Evolutionary conservation across 306 rosid genomes (phyloP), one percentile per base, ranked within the genome.

Genomic region (Cucurbita pepo): DNA sequence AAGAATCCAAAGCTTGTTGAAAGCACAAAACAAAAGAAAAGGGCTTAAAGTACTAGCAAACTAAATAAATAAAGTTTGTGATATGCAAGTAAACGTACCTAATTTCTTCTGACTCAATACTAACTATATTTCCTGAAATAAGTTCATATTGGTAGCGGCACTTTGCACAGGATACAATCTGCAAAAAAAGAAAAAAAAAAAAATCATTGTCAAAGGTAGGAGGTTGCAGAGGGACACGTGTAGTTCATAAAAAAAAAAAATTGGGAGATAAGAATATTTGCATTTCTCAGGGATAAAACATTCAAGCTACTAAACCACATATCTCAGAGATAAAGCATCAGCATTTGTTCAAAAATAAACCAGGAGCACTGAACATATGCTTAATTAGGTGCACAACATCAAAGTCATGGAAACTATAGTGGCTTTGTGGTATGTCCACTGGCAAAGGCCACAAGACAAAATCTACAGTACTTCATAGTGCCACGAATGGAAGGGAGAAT

Each of bases 101-200:
- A 86, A 91, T 86, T 89, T 94, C 99, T 86, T 94, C 99, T 8
- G 99, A 94, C 72, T 82, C 88, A 67, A 91, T 89, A 64, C 86
- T 83, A 69, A 83, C 81, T 76, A 91, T 86, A 83, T 84, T 77
- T 47, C 99, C 99, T 3, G 99, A 89, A 83, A 94, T 81, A 80
- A 94, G 90, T 81, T 94, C 96, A 3, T 94, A 89, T 55, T 91
- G 86, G 88, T 94, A 93, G 81, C 97, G 88, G 73, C 98, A 93
- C 83, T 86, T 87, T 41, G 94, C 92, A 83, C 98, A 93, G 7
- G 97, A 93, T 41, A 77, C 96, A 76, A 93, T 76, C 98, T 90
- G 98, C 86, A 85, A 40, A n/a, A 64, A 78, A 59, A 30, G n/a
- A 83, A 40, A 16, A 64, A 78, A 59, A 85, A 36, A n/a, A 64